These are phyloP conservation scores for Bruguiera sexangula DNA, from an alignment of 345 rosid genomes.

Conservation along the genomic window DNA sequence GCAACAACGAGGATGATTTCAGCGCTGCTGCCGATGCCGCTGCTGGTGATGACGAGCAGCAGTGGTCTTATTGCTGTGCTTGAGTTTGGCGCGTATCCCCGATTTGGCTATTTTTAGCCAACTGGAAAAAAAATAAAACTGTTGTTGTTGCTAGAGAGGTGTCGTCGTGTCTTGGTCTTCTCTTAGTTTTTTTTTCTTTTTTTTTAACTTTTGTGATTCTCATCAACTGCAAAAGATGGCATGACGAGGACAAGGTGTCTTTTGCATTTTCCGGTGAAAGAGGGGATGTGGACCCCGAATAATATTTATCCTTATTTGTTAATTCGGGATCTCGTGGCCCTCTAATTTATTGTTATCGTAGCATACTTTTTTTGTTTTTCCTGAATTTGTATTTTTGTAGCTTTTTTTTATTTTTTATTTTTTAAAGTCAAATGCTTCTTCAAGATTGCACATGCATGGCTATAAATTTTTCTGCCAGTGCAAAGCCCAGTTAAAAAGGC, in stretches of 20 bases:
- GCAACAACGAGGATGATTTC: constrained; percentile 44
- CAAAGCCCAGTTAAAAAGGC: too few species aligned
- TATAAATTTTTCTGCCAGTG: too few species aligned
- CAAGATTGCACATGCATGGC: too few species aligned
- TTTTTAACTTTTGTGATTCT: constrained; percentile 5
- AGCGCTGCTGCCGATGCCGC: constrained; percentile 33
- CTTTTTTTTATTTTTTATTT: neutral
- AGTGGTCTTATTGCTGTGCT: constrained; percentile 69
- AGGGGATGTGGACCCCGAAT: constrained; percentile 33
- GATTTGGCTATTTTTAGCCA: neutral
- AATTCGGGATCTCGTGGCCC: constrained; percentile 23
- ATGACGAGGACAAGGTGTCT: constrained; percentile 12
- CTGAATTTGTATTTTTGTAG: neutral
- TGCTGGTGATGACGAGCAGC: constrained; percentile 48
- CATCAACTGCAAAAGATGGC: constrained; percentile 14
- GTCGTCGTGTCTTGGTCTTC: constrained; percentile 6
- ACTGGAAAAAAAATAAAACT: neutral
- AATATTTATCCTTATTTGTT: constrained; percentile 20
- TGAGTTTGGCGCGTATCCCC: constrained; percentile 24
- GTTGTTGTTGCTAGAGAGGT: constrained; percentile 23
- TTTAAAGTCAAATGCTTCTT: neutral
- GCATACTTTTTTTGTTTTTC: neutral
- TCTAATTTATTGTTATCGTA: neutral
- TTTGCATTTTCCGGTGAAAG: constrained; percentile 26
- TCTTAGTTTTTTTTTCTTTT: neutral